These are phyloP conservation scores for Letharia lupina DNA, from an alignment of 495 filamentous ascomycete genomes.

Conservation along the genomic window DNA sequence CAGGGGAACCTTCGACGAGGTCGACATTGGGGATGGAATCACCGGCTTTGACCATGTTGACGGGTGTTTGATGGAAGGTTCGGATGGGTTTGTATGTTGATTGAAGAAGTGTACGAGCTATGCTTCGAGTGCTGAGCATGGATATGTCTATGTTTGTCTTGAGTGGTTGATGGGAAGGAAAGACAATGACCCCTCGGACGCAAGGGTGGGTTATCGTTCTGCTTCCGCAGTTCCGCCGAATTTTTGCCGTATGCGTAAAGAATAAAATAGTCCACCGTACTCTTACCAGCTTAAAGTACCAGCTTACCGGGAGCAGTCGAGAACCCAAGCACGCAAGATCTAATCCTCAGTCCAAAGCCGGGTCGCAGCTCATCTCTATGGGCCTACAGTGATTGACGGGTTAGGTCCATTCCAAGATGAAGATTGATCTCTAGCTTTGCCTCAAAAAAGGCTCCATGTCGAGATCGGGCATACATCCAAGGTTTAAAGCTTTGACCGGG, in stretches of 20 bases:
- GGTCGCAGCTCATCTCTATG: too few species aligned
- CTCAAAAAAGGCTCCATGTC: not conserved
- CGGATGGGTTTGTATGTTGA: slow-evolving; percentile 1
- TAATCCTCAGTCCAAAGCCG: too few species aligned
- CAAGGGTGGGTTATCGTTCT: not conserved
- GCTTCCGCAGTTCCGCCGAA: not conserved
- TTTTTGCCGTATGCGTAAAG: too few species aligned
- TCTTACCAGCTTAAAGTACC: too few species aligned
- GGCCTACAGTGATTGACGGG: too few species aligned
- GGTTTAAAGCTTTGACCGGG: not conserved
- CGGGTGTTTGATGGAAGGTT: slow-evolving; percentile 17
- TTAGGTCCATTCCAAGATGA: not conserved
- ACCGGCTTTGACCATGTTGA: slow-evolving; percentile 49
- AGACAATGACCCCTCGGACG: not conserved
- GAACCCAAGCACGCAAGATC: too few species aligned
- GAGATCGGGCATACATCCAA: not conserved
- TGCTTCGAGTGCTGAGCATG: slow-evolving; percentile 17
- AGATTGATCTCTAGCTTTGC: not conserved
- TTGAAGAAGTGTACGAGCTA: slow-evolving; percentile 7
- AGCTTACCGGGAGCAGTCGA: too few species aligned
- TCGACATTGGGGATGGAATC: slow-evolving; percentile 58
- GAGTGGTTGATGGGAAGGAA: not conserved
- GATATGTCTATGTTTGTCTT: not conserved
- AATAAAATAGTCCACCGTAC: too few species aligned
- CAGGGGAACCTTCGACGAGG: slow-evolving; percentile 52